Conservation (phyloP, 805 yeast species). For the Babjeviella inositovora region DNA sequence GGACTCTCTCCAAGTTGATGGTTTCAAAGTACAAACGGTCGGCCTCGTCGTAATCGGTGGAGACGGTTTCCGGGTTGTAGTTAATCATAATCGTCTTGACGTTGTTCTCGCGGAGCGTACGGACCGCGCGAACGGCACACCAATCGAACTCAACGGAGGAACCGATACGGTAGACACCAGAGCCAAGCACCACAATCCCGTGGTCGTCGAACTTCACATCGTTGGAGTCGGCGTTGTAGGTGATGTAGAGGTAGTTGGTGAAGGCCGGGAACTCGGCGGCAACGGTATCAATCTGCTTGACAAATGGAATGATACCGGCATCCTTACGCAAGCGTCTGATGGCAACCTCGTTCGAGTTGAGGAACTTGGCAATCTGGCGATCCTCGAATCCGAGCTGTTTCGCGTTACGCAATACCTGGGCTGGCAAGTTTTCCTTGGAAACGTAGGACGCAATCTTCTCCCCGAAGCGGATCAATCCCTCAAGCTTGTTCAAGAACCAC, state of each 20-base stretch:
- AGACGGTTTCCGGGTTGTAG: conserved; percentile 96
- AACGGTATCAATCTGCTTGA: conserved; percentile 93
- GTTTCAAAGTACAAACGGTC: conserved; percentile 94
- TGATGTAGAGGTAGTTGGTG: conserved; percentile 88
- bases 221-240: conserved; percentile 81
- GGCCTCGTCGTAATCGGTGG: conserved; percentile 98
- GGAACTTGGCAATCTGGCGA: conserved; percentile 83
- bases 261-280: conserved; percentile 98
- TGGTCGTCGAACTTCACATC: conserved; percentile 84
- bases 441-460: conserved; percentile 40
- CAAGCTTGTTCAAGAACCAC: conserved; percentile 88
- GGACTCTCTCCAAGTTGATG: conserved; percentile 81
- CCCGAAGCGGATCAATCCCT: conserved; percentile 60
- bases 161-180: conserved; percentile 98
- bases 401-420: conserved; percentile 57
- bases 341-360: conserved; percentile 83
- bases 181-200: conserved; percentile 91
- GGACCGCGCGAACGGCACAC: conserved; percentile 97
- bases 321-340: conserved; percentile 81
- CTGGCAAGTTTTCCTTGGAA: conserved; percentile 44
- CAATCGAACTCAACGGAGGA: conserved; percentile 98
- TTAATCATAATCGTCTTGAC: conserved; percentile 91
- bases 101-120: conserved; percentile 79
- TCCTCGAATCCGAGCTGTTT: conserved; percentile 96
- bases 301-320: conserved; percentile 78